Percentiles rank a stretch among this genome's conserved stretches.
Evolutionary conservation across 129 eudicot species (phyloP).

Genomic region (Tanacetum coccineum): DNA sequence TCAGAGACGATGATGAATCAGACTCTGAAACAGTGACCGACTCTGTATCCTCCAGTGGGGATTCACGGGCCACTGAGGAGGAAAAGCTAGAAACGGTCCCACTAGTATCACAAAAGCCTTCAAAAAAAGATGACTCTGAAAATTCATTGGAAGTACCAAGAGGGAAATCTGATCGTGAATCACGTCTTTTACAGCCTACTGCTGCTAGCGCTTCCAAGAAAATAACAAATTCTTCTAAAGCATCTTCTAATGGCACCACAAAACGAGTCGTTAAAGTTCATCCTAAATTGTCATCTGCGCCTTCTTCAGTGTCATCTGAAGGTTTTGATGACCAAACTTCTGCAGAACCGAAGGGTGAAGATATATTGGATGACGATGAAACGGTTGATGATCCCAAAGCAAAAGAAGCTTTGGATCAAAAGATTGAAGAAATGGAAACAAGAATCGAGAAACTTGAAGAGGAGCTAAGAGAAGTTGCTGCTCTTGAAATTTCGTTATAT

Average conservation of each 20-base stretch:
- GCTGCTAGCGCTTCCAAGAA: slow-evolving; percentile 39
- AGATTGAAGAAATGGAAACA: slow-evolving; percentile 75
- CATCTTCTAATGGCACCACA: slow-evolving; percentile 25
- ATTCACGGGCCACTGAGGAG: slow-evolving; percentile 62
- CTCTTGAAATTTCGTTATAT: slow-evolving; percentile 89
- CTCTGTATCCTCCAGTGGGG: slow-evolving; percentile 78
- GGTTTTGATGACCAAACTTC: slow-evolving; percentile 39
- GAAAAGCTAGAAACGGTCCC: slow-evolving; percentile 50
- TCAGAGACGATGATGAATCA: slow-evolving; percentile 55
- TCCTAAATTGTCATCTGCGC: slow-evolving; percentile 63
- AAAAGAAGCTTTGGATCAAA: slow-evolving; percentile 45
- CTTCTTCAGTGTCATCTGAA: slow-evolving; percentile 68
- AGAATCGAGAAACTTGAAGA: slow-evolving; percentile 82
- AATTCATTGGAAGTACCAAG: slow-evolving; percentile 28
- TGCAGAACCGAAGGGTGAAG: slow-evolving; percentile 42
- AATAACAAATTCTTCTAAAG: slow-evolving; percentile 32
- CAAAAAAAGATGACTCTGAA: slow-evolving; percentile 33
- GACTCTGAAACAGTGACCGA: slow-evolving; percentile 75
- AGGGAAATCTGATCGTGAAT: slow-evolving; percentile 29
- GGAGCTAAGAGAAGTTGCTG: slow-evolving; percentile 94
- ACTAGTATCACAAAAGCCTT: slow-evolving; percentile 31
- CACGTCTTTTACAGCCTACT: slow-evolving; percentile 15
- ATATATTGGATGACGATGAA: slow-evolving; percentile 50
- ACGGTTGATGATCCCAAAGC: neutral
- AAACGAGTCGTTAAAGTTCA: slow-evolving; percentile 46